Conservation (phyloP, 1,139 yeast species). For the Kodamaea arcana region DNA sequence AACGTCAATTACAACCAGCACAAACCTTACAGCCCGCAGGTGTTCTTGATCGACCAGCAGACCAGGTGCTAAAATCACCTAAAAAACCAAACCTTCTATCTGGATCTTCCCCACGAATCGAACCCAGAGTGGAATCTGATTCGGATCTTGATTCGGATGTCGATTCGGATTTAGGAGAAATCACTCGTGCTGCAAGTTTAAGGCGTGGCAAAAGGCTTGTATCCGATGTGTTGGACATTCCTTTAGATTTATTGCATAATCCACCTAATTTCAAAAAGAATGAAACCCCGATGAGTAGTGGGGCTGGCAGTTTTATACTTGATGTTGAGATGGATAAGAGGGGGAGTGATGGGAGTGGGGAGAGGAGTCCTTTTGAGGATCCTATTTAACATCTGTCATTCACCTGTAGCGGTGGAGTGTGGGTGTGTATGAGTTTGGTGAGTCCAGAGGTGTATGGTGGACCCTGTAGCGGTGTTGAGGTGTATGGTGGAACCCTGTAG, state of each 20-base stretch:
- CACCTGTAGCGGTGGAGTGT: too few relatives aligned
- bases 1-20: too few relatives aligned
- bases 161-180: slow-evolving; percentile 47
- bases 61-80: neutral
- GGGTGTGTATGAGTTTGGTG: too few relatives aligned
- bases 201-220: slow-evolving; percentile 15
- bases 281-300: slow-evolving; percentile 2
- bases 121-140: slow-evolving; percentile 1
- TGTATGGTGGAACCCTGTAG: too few relatives aligned
- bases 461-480: too few relatives aligned
- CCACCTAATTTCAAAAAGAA: slow-evolving; percentile 1
- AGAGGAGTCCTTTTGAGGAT: slow-evolving; percentile 33
- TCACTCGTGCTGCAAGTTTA: slow-evolving; percentile 41
- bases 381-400: too few relatives aligned
- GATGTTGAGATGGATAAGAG: slow-evolving; percentile 32
- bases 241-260: slow-evolving; percentile 4
- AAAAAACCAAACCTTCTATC: neutral
- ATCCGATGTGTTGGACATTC: neutral
- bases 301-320: slow-evolving; percentile 29
- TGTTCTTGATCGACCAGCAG: neutral
- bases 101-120: neutral
- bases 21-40: too few relatives aligned
- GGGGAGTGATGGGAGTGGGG: slow-evolving; percentile 14
- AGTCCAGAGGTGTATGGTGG: too few relatives aligned
- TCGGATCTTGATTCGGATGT: slow-evolving; percentile 36